Percentiles rank a stretch among this genome's conserved stretches.
phyloP scores from a whole-genome alignment of 805 yeast species.

The Suhomyces faveliae region DNA sequence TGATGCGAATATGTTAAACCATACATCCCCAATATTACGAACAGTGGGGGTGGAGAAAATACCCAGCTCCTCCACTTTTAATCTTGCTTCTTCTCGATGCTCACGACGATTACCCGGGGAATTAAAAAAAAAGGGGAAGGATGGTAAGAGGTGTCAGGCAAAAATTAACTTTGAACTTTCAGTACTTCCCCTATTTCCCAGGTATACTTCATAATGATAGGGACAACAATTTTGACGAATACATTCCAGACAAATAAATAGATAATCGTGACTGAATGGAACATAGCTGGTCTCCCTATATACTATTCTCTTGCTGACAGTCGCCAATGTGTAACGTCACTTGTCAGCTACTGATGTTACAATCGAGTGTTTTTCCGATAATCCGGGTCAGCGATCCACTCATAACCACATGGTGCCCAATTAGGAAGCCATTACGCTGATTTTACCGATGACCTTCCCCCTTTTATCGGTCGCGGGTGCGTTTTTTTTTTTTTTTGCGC shows the following conservation, averaged over 20 bases:
- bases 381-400: neutral
- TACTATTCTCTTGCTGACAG: neutral
- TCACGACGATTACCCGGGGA: neutral
- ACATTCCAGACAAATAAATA: neutral
- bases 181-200: neutral
- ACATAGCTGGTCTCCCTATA: neutral
- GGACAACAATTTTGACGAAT: neutral
- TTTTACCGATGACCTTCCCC: neutral
- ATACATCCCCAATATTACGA: neutral
- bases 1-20: neutral
- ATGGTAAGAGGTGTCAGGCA: neutral
- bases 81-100: neutral
- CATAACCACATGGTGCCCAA: neutral
- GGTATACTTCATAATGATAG: neutral
- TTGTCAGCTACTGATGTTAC: neutral
- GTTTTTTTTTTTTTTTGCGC: neutral
- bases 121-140: neutral
- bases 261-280: neutral
- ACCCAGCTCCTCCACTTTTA: neutral
- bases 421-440: neutral
- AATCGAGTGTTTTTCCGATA: neutral
- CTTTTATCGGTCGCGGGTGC: neutral
- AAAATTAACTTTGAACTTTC: neutral
- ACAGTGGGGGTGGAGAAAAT: neutral
- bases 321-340: neutral